Percentiles rank a stretch among this genome's conserved stretches.
phyloP scores from a whole-genome alignment of 2,329 filamentous ascomycete species.

The Penicillium sp. region DNA sequence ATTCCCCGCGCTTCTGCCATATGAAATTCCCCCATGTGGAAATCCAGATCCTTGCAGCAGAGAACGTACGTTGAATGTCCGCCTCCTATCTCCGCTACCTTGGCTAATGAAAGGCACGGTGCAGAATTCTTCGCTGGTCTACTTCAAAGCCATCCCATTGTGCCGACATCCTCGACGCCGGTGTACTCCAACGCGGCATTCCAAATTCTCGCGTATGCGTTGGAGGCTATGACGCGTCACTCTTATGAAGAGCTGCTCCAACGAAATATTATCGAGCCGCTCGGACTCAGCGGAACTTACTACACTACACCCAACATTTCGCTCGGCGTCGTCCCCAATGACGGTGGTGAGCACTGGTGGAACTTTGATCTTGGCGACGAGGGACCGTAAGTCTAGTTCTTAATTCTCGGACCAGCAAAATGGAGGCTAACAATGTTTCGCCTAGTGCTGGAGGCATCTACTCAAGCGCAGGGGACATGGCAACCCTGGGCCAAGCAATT shows the following conservation, averaged over 20 bases:
- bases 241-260: slow-evolving; percentile 39
- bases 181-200: slow-evolving; percentile 43
- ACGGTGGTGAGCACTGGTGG: slow-evolving; percentile 36
- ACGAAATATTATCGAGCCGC: slow-evolving; percentile 40
- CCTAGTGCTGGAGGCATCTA: slow-evolving; percentile 48
- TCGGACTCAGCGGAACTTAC: slow-evolving; percentile 42
- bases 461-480: slow-evolving; percentile 48
- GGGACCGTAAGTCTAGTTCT: slow-evolving; percentile 38
- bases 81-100: not conserved
- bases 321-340: slow-evolving; percentile 39
- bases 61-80: slow-evolving; percentile 7
- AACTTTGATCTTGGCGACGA: slow-evolving; percentile 43
- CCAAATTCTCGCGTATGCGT: slow-evolving; percentile 40
- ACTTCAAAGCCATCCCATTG: slow-evolving; percentile 34
- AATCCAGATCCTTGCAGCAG: slow-evolving; percentile 7
- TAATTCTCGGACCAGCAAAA: not conserved
- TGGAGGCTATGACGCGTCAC: slow-evolving; percentile 44
- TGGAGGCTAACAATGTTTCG: not conserved
- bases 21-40: slow-evolving; percentile 17
- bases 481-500: slow-evolving; percentile 17
- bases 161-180: slow-evolving; percentile 34
- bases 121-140: slow-evolving; percentile 41
- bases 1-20: slow-evolving; percentile 13
- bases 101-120: not conserved
- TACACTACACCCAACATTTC: slow-evolving; percentile 22